phyloP scores from a whole-genome alignment of 768 basidiomycete species.

The Tricholoma hemisulphureum region DNA sequence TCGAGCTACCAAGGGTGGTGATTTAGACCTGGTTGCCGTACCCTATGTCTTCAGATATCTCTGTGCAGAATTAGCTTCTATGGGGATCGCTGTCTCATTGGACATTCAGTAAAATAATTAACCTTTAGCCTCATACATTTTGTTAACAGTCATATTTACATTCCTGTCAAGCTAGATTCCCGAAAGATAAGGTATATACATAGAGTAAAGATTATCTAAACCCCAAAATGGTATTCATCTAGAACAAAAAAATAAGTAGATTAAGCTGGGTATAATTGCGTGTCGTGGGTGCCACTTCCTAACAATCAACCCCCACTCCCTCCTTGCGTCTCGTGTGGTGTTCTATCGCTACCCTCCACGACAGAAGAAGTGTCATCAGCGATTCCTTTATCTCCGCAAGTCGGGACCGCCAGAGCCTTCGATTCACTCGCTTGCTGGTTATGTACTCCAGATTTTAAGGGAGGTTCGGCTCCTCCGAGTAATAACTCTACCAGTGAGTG shows the following conservation, averaged over 20 bases:
- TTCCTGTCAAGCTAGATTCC: background rate
- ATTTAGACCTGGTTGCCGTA: constrained; percentile 92
- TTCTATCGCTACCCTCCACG: background rate
- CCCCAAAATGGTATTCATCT: background rate
- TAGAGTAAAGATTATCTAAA: background rate
- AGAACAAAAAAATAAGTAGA: background rate
- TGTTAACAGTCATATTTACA: too few species aligned
- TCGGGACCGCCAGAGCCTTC: background rate
- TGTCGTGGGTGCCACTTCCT: background rate
- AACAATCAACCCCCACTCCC: background rate
- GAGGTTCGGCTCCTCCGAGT: constrained; percentile 26
- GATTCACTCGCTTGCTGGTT: constrained; percentile 8
- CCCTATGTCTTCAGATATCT: constrained; percentile 95
- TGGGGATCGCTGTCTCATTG: constrained; percentile 92
- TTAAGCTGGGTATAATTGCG: constrained; percentile 8
- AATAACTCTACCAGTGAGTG: constrained; percentile 50
- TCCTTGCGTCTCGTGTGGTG: background rate
- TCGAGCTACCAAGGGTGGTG: constrained; percentile 61
- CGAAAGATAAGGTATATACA: background rate
- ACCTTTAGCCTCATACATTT: constrained; percentile 2
- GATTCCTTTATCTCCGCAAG: background rate
- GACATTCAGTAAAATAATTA: constrained; percentile 54
- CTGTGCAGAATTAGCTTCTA: constrained; percentile 94
- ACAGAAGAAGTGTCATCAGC: background rate
- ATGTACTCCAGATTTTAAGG: constrained; percentile 7